Evolutionary conservation across 1,284 basidiomycete genomes (phyloP).

Genomic region (Leccinum cinnamomeum): DNA sequence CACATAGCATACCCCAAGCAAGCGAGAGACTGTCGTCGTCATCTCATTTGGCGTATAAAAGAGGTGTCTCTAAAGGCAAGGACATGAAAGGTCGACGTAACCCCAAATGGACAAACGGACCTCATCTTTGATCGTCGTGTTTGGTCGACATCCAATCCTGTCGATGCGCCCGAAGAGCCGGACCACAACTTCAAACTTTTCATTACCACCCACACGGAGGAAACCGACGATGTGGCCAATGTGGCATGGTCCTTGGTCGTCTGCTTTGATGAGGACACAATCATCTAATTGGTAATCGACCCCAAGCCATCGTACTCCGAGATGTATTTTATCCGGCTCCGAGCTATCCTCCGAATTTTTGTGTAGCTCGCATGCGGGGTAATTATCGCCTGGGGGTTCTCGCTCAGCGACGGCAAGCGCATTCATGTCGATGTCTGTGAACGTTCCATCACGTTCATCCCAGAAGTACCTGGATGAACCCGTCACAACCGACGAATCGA

Average conservation of each 20-base stretch:
- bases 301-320: slow-evolving; percentile 45
- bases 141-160: slow-evolving; percentile 30
- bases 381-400: slow-evolving; percentile 46
- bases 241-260: slow-evolving; percentile 33
- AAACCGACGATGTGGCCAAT: slow-evolving; percentile 40
- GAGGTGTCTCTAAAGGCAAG: slow-evolving; percentile 27
- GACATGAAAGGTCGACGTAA: not conserved
- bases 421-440: slow-evolving; percentile 27
- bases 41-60: slow-evolving; percentile 45
- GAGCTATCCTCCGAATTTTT: slow-evolving; percentile 33
- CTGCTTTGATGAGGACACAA: slow-evolving; percentile 49
- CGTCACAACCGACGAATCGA: slow-evolving; percentile 10
- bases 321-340: slow-evolving; percentile 27
- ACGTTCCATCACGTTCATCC: slow-evolving; percentile 19
- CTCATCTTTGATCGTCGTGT: slow-evolving; percentile 39
- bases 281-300: slow-evolving; percentile 54
- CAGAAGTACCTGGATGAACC: slow-evolving; percentile 25
- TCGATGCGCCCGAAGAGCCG: slow-evolving; percentile 39
- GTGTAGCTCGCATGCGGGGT: slow-evolving; percentile 43
- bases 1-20: slow-evolving; percentile 53
- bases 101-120: slow-evolving; percentile 20
- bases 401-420: slow-evolving; percentile 13
- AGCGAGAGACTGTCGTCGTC: slow-evolving; percentile 35
- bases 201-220: slow-evolving; percentile 1
- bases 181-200: slow-evolving; percentile 21